Conservation (phyloP, 2,329 filamentous ascomycete species). For the Endoconidiophora polonica region DNA sequence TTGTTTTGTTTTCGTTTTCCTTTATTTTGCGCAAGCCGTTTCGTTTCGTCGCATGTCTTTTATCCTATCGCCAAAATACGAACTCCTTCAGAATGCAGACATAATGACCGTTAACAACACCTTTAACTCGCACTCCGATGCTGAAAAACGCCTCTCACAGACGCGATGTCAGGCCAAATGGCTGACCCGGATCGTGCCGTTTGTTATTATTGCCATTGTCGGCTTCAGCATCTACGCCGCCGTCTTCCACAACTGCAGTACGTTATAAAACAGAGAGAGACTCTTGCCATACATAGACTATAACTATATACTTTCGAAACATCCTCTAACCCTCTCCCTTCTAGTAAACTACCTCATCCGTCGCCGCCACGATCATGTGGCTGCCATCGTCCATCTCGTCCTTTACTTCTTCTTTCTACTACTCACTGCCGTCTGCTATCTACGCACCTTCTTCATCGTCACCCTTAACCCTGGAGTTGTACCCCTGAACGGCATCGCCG, state of each 20-base stretch:
- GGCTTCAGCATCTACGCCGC: slow-evolving; percentile 51
- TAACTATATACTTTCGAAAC: background rate
- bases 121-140: background rate
- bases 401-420: slow-evolving; percentile 58
- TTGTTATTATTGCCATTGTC: slow-evolving; percentile 47
- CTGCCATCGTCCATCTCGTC: slow-evolving; percentile 53
- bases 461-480: slow-evolving; percentile 57
- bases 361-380: slow-evolving; percentile 28
- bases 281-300: background rate
- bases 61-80: slow-evolving; percentile 8
- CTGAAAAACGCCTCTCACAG: slow-evolving; percentile 20
- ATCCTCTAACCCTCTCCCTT: slow-evolving; percentile 1
- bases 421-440: slow-evolving; percentile 48
- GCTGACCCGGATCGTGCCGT: slow-evolving; percentile 50
- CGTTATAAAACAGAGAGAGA: background rate
- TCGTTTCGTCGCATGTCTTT: slow-evolving; percentile 3
- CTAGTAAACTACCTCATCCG: slow-evolving; percentile 56
- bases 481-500: slow-evolving; percentile 33
- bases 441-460: slow-evolving; percentile 53
- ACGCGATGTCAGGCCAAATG: slow-evolving; percentile 22
- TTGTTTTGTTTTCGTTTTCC: slow-evolving; percentile 9
- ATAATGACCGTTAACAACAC: background rate
- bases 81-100: slow-evolving; percentile 12
- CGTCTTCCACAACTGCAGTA: slow-evolving; percentile 6
- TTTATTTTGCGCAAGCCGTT: background rate